These are phyloP conservation scores for Trichophyton rubrum DNA, from an alignment of 2,329 filamentous ascomycete genomes.

Conservation along the genomic window DNA sequence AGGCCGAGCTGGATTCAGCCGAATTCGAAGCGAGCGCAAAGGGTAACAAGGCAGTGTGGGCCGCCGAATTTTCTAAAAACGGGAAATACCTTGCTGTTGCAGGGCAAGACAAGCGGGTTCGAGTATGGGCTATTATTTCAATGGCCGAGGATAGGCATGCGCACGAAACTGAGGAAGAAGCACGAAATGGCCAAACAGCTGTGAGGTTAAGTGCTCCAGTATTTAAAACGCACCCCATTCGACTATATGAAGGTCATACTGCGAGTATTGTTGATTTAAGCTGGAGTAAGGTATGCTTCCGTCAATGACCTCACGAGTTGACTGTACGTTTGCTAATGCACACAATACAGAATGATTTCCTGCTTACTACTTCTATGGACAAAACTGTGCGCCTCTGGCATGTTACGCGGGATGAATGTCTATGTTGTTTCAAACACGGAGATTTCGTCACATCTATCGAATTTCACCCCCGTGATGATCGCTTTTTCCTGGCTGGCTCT, in stretches of 20 bases:
- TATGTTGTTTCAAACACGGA: constrained; percentile 87
- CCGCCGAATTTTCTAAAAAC: constrained; percentile 83
- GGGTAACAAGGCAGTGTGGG: constrained; percentile 65
- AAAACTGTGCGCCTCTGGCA: constrained; percentile 96
- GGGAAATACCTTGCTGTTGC: constrained; percentile 85
- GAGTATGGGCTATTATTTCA: constrained; percentile 80
- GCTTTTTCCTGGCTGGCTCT: constrained; percentile 91
- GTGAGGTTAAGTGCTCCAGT: constrained; percentile 77
- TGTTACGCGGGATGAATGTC: constrained; percentile 66
- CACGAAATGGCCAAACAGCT: constrained; percentile 36
- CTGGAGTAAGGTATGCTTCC: constrained; percentile 66
- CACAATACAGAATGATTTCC: constrained; percentile 62
- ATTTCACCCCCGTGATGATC: constrained; percentile 88
- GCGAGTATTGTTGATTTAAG: constrained; percentile 80
- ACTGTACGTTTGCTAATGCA: background rate
- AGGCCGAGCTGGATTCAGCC: constrained; percentile 20
- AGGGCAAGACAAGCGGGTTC: constrained; percentile 72
- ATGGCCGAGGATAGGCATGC: constrained; percentile 64
- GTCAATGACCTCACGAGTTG: constrained; percentile 3
- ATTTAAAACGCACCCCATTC: constrained; percentile 64
- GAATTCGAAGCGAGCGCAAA: constrained; percentile 21
- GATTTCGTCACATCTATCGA: constrained; percentile 91
- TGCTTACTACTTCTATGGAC: constrained; percentile 94
- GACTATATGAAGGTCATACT: constrained; percentile 72
- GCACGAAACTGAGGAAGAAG: constrained; percentile 53